These are phyloP conservation scores for Neobulgaria alba DNA, from an alignment of 2,329 filamentous ascomycete genomes.

Conservation along the genomic window DNA sequence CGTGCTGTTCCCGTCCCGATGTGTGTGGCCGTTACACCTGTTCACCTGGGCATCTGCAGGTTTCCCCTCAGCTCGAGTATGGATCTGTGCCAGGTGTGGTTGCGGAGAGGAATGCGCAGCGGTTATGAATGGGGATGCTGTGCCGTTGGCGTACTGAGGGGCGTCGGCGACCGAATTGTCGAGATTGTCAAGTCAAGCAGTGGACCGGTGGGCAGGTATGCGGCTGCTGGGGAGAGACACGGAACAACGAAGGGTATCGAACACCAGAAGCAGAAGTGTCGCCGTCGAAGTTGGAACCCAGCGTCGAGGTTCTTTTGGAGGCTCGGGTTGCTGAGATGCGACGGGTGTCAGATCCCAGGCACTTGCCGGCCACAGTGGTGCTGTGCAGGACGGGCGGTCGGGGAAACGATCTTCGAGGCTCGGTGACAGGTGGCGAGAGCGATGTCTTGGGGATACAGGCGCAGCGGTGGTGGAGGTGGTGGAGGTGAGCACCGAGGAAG, in stretches of 20 bases:
- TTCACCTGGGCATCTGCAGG: constrained; percentile 25
- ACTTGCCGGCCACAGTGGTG: no score
- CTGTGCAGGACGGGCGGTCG: neutral
- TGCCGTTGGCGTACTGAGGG: neutral
- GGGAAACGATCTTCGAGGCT: neutral
- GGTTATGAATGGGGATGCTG: neutral
- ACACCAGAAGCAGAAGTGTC: no score
- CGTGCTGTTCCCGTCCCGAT: constrained; percentile 26
- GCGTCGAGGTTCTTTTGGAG: no score
- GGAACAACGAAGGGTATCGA: neutral
- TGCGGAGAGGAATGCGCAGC: neutral
- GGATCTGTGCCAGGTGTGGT: neutral
- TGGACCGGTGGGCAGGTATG: no score
- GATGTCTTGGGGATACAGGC: neutral
- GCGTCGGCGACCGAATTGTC: neutral
- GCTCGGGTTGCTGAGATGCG: neutral
- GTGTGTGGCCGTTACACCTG: constrained; percentile 27
- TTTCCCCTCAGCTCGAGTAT: constrained; percentile 22
- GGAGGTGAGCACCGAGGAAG: neutral
- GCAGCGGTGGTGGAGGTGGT: neutral
- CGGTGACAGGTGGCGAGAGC: neutral
- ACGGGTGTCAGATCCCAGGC: neutral
- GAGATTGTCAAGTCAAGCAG: no score
- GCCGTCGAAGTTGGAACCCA: no score
- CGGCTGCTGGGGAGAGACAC: neutral